Evolutionary conservation across 208 protist genomes (phyloP).

Genomic region (Crithidia acanthocephali): DNA sequence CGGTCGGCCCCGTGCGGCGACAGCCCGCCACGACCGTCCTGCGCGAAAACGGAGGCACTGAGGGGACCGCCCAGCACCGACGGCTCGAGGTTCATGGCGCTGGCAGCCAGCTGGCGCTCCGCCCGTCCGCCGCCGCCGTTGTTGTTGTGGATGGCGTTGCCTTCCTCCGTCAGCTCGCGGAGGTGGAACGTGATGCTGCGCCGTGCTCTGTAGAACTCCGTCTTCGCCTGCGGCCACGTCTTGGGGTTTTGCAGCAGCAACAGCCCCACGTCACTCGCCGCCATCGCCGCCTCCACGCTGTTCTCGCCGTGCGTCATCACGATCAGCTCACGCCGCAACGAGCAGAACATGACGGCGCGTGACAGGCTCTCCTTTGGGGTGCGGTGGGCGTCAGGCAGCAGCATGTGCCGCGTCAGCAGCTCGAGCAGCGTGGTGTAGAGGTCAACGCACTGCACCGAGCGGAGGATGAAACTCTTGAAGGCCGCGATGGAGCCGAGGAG

Average conservation of each 20-base stretch:
- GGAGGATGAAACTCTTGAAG: slow-evolving; percentile 31
- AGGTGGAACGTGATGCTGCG: slow-evolving; percentile 25
- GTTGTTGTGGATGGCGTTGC: not conserved
- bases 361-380: slow-evolving; percentile 44
- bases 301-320: slow-evolving; percentile 43
- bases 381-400: slow-evolving; percentile 39
- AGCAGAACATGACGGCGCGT: slow-evolving; percentile 45
- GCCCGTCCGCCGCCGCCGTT: not conserved
- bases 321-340: slow-evolving; percentile 44
- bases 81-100: not conserved
- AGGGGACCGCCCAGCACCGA: not conserved
- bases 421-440: slow-evolving; percentile 45
- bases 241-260: slow-evolving; percentile 36
- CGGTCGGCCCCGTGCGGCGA: not conserved
- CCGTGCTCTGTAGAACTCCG: slow-evolving; percentile 42
- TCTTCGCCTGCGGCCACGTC: slow-evolving; percentile 41
- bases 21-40: not conserved
- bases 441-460: slow-evolving; percentile 47
- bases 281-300: slow-evolving; percentile 49
- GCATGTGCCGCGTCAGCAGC: slow-evolving; percentile 46
- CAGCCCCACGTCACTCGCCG: slow-evolving; percentile 41
- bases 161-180: slow-evolving; percentile 4
- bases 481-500: slow-evolving; percentile 1
- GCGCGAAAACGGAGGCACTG: slow-evolving; percentile 10
- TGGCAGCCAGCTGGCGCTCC: not conserved